A percentile compares a stretch with the other conserved stretches of the same genome.
Evolutionary conservation across 2,329 filamentous ascomycete species (phyloP).

Genomic region (Colletotrichum musicola): DNA sequence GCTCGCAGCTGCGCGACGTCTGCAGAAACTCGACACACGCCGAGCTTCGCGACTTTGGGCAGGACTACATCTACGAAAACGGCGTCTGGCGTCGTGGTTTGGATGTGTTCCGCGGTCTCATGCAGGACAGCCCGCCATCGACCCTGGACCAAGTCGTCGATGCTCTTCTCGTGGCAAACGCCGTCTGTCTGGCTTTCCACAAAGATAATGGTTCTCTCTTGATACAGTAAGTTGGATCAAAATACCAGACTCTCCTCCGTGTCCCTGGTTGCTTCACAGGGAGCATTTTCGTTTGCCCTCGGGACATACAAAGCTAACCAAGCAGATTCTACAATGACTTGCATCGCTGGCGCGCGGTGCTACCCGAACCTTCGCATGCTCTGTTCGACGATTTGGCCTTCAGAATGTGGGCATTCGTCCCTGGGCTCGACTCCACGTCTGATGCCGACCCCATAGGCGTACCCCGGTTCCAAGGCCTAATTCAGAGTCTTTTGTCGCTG

Average conservation of each 20-base stretch:
- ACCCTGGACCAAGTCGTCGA: conserved; percentile 33
- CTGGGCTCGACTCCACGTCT: neutral
- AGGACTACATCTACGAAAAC: conserved; percentile 12
- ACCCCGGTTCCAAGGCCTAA: conserved; percentile 41
- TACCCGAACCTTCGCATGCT: conserved; percentile 36
- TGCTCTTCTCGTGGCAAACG: conserved; percentile 37
- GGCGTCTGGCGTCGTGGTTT: conserved; percentile 38
- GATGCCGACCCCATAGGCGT: conserved; percentile 28
- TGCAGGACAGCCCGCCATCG: conserved; percentile 38
- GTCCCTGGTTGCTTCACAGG: no score
- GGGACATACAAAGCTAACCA: neutral
- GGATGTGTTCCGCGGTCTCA: conserved; percentile 32
- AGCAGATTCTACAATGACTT: conserved; percentile 45
- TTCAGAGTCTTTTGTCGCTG: conserved; percentile 42
- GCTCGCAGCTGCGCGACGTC: conserved; percentile 23
- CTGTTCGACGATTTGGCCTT: conserved; percentile 44
- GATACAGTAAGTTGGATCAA: conserved; percentile 31
- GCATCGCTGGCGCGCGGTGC: conserved; percentile 43
- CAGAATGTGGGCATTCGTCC: conserved; percentile 41
- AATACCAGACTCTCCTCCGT: neutral
- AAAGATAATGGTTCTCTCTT: conserved; percentile 25
- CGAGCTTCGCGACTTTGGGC: neutral
- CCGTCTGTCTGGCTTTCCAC: conserved; percentile 29
- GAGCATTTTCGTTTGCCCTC: no score
- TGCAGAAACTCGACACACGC: conserved; percentile 9